A percentile compares a stretch with the other conserved stretches of the same genome.
Evolutionary conservation across 768 basidiomycete genomes (phyloP).

Genomic region (Tricholoma matsutake): DNA sequence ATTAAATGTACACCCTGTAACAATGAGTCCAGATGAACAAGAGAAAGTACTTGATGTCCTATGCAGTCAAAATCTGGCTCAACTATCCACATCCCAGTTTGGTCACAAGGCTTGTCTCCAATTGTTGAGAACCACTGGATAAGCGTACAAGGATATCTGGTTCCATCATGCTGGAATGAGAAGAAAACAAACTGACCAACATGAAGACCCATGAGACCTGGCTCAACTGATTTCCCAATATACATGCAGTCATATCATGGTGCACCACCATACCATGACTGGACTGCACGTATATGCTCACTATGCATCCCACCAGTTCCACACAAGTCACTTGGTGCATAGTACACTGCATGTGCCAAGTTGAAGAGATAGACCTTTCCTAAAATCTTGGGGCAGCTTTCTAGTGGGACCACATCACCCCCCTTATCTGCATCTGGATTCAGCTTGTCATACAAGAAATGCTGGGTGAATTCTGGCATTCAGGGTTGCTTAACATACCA

Average conservation of each 20-base stretch:
- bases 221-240: too few relatives aligned
- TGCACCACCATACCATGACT: background rate
- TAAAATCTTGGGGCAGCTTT: constrained; percentile 8
- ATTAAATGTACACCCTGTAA: background rate
- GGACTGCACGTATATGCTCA: background rate
- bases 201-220: background rate
- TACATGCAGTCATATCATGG: too few relatives aligned
- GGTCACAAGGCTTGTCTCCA: background rate
- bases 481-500: background rate
- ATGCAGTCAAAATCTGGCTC: background rate
- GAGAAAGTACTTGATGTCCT: background rate
- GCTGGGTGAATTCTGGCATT: background rate
- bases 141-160: background rate
- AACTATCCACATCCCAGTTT: background rate
- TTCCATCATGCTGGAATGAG: background rate
- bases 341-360: constrained; percentile 13
- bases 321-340: constrained; percentile 12
- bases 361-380: constrained; percentile 17
- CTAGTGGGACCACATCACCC: background rate
- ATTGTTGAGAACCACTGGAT: background rate
- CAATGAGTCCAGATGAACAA: background rate
- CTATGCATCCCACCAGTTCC: constrained; percentile 9
- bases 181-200: background rate
- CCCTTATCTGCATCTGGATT: constrained; percentile 11
- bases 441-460: constrained; percentile 11